Evolutionary conservation across 495 filamentous ascomycete genomes (phyloP), one percentile per base, ranked within the genome.

Genomic region (Penicillium herquei): DNA sequence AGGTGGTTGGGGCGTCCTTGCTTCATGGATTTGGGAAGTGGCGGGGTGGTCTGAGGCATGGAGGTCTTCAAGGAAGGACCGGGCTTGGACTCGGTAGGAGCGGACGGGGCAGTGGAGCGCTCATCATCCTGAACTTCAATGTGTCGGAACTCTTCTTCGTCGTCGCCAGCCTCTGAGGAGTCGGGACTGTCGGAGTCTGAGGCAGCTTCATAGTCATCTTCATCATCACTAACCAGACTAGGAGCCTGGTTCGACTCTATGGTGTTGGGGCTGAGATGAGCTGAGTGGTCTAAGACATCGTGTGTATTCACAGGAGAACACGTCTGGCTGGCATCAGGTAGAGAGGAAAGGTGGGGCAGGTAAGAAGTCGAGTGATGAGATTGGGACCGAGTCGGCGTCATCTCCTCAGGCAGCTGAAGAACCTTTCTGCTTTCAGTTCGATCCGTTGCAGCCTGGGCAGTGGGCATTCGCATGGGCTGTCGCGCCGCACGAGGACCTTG

Each of bases 151-250:
- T 71, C 72, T n/a, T 78, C 69, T 6, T 78, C 77, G 14, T 73
- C 61, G 7, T 77, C 75, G 6, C 68, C 78, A 11, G 74, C 77
- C 30, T 75, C 73, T 1, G 77, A 77, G 0, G 73, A 72, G 26
- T 68, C 68, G 3, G 72, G 69, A 14, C 74, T 77, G 33, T 81
- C 78, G 1, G 76, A 80, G 39, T 77, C 79, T 7, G 74, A 80
- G 4, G 75, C 76, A 8, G 72, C 79, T 47, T 78, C 81, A 55
- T 85, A 86, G 61, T 91, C 89, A 61, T 88, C 86, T 51, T 84
- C 88, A 65, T 92, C 87, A 68, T 96, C 92, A 72, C 89, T 92
- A 58, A 96, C 89, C 51, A 96, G 75, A 40, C 90, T 93, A 11
- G 92, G 92, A 10, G 89, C 88, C 40, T 80, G 79, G 67, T 93